These are phyloP conservation scores for Ophiobolus disseminans DNA, from an alignment of 2,329 filamentous ascomycete species.

Conservation along the genomic window DNA sequence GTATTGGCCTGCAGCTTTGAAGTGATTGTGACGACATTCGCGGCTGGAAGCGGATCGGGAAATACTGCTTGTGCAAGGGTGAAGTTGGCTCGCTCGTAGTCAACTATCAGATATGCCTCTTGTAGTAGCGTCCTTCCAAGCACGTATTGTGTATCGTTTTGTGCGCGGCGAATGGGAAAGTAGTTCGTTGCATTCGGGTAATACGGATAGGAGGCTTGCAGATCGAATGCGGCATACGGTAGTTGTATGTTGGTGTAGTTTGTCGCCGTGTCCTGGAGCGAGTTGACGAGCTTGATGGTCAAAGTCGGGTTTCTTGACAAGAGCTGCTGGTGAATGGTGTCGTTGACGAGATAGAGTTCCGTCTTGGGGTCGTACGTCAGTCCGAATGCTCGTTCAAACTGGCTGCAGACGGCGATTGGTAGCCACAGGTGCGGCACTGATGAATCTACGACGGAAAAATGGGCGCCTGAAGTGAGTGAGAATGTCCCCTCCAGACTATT, in stretches of 20 bases:
- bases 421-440: conserved; percentile 53
- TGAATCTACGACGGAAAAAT: conserved; percentile 51
- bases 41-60: conserved; percentile 38
- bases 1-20: conserved; percentile 10
- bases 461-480: conserved; percentile 36
- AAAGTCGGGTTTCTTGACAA: conserved; percentile 42
- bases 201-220: conserved; percentile 57
- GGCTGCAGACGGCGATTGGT: conserved; percentile 48
- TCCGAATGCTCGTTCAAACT: conserved; percentile 50
- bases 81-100: conserved; percentile 57
- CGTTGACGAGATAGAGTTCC: conserved; percentile 50
- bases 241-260: conserved; percentile 53
- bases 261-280: conserved; percentile 35
- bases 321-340: conserved; percentile 45
- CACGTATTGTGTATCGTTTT: conserved; percentile 62
- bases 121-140: conserved; percentile 72
- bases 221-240: conserved; percentile 58
- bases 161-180: conserved; percentile 67
- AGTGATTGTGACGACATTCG: conserved; percentile 37
- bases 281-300: conserved; percentile 47
- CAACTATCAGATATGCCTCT: conserved; percentile 61
- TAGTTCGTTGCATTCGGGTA: conserved; percentile 69
- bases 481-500: conserved; percentile 45
- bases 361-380: conserved; percentile 47
- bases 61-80: conserved; percentile 51